These are phyloP conservation scores for Catharanthus roseus DNA, from an alignment of 257 asterid genomes.

Conservation along the genomic window DNA sequence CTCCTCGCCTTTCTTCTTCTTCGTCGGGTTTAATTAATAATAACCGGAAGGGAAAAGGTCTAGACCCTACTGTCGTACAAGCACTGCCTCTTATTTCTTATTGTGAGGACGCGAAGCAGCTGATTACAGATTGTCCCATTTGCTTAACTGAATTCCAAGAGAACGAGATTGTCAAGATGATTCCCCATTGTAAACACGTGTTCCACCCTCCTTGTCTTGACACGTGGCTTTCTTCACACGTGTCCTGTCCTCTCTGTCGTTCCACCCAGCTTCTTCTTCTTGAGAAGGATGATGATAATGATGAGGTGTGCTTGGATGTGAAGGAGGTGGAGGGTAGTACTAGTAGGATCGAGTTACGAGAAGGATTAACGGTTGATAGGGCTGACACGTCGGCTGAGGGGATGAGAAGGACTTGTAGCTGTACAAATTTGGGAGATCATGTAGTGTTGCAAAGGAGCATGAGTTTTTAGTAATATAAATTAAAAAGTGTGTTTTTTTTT, in stretches of 20 bases:
- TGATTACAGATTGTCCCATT: constrained; percentile 55
- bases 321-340: constrained; percentile 5
- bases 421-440: constrained; percentile 6
- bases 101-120: constrained; percentile 40
- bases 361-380: constrained; percentile 24
- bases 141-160: constrained; percentile 60
- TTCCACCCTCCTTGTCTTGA: constrained; percentile 67
- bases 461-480: constrained; percentile 34
- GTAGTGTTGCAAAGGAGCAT: constrained; percentile 30
- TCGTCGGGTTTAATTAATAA: too few species aligned
- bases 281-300: constrained; percentile 17
- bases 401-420: constrained; percentile 25
- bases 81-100: constrained; percentile 53
- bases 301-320: constrained; percentile 49
- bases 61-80: constrained; percentile 32
- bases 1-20: constrained; percentile 12
- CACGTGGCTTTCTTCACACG: constrained; percentile 76
- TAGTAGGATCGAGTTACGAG: constrained; percentile 8
- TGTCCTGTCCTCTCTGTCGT: constrained; percentile 80
- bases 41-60: constrained; percentile 34
- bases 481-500: too few species aligned
- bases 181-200: constrained; percentile 77
- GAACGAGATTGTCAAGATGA: constrained; percentile 47
- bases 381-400: constrained; percentile 25
- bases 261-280: constrained; percentile 50